Evolutionary conservation across 306 rosid species (phyloP).

Genomic region (Gastrolobium bilobum): DNA sequence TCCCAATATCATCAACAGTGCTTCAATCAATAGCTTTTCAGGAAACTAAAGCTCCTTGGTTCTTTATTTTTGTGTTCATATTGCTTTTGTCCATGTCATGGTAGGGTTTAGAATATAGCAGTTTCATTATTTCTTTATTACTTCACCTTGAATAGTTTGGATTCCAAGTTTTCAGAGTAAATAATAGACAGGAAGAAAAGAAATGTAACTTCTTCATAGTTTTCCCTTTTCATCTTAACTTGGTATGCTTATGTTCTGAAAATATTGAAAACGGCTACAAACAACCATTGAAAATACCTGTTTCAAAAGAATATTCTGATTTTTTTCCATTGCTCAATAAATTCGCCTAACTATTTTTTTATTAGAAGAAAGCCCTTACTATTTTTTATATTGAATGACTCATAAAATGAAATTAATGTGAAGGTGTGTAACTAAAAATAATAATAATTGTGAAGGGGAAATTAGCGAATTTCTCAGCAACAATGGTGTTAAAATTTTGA

Average conservation of each 20-base stretch:
- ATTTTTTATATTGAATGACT: slow-evolving; percentile 1
- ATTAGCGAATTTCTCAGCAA: slow-evolving; percentile 60
- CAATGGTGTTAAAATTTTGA: too few relatives aligned
- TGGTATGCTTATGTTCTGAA: background rate
- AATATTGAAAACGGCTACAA: background rate
- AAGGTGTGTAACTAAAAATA: background rate
- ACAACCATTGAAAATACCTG: slow-evolving; percentile 37
- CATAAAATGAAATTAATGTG: background rate
- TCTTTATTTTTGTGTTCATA: slow-evolving; percentile 61
- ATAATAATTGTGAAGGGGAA: slow-evolving; percentile 12
- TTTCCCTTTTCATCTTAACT: background rate
- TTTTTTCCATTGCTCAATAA: slow-evolving; percentile 67
- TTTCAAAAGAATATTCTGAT: slow-evolving; percentile 44
- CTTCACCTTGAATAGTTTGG: slow-evolving; percentile 58
- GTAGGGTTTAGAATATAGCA: slow-evolving; percentile 48
- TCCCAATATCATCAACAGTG: slow-evolving; percentile 41
- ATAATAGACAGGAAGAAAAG: slow-evolving; percentile 44
- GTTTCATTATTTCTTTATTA: slow-evolving; percentile 55
- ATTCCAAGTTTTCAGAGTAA: slow-evolving; percentile 52
- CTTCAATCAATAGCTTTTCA: slow-evolving; percentile 61
- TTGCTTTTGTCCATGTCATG: slow-evolving; percentile 41
- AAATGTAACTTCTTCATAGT: background rate
- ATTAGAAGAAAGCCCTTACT: slow-evolving; percentile 43
- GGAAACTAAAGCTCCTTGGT: slow-evolving; percentile 59
- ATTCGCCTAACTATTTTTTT: slow-evolving; percentile 40